These are phyloP conservation scores for Cercospora berteroae DNA, from an alignment of 2,329 filamentous ascomycete genomes.

Conservation along the genomic window DNA sequence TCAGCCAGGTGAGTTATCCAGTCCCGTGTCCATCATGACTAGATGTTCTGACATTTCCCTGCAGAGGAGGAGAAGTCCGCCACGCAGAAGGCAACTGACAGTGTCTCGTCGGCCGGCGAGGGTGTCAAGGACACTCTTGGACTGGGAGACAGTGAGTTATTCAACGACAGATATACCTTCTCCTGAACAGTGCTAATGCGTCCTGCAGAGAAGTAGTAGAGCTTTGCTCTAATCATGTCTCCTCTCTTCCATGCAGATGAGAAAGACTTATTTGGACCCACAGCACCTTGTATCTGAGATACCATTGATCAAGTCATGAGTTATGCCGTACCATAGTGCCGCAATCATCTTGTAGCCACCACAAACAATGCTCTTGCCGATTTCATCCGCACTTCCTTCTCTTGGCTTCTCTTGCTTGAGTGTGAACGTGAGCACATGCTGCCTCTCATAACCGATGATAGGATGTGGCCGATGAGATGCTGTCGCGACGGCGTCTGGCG, in stretches of 20 bases:
- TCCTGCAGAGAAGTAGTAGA: constrained; percentile 24
- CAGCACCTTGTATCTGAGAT: neutral
- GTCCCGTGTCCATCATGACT: neutral
- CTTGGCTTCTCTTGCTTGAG: neutral
- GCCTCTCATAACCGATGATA: neutral
- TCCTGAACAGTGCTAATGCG: neutral
- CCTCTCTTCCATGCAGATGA: neutral
- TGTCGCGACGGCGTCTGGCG: neutral
- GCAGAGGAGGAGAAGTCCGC: constrained; percentile 24
- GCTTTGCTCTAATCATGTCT: neutral
- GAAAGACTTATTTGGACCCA: neutral
- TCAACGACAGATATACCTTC: neutral
- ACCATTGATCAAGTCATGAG: neutral
- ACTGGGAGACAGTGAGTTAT: constrained; percentile 20
- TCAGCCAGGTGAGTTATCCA: constrained; percentile 45
- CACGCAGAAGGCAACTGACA: constrained; percentile 46
- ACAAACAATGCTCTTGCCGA: neutral
- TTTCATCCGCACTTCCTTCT: neutral
- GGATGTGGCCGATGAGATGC: neutral
- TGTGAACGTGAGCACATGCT: neutral
- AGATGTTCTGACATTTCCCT: constrained; percentile 22
- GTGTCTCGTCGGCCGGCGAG: constrained; percentile 42
- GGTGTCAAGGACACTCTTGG: constrained; percentile 41
- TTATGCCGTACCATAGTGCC: neutral
- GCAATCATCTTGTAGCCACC: neutral